Evolutionary conservation across 768 basidiomycete species (phyloP), one percentile per base, ranked within the genome.

Genomic region (Wakefieldia striispora): DNA sequence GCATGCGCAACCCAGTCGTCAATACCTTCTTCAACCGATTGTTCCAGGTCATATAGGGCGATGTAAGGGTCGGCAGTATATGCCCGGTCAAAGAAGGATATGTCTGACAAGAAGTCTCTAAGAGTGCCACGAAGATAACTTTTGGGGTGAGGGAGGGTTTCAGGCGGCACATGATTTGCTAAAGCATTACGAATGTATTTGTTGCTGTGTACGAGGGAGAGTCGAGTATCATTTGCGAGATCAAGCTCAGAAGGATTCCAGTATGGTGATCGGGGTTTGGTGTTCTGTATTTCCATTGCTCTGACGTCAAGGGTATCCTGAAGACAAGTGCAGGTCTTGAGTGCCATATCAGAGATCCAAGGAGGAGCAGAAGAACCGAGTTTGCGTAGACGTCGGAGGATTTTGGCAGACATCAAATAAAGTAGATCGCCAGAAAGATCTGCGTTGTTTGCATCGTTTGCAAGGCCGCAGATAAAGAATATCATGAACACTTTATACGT

Each of bases 401-500:
- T 39, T 29, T 46, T 46, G 36, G n/a, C 3, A 13, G 45, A 38
- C 35, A 38, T 39, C 13, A 46, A 21, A 31, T 46, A 37, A n/a
- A 38, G 31, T n/a, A 35, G 10, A 20, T 38, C 45, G 33, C 50
- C 66, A 3, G 55, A 34, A n/a, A 57, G 40, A 11, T 60, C 50
- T 0, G 1, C 9, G 2, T 47, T 35, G 0, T 62, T 41, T 2
- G 62, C 67, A 4, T 56, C 23, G 2, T 58, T 27, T 4, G 73
- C 53, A 3, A 66, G 51, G 17, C 53, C 29, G 3, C 68, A 54
- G 23, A 74, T 54, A 42, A 78, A 60, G 42, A 69, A 79, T 3
- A 74, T 36, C 57, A 79, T 72, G 60, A 82, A 81, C 3, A 29
- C 13, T 45, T 82, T 82, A 63, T 82, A 82, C 0, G 60, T 58